Base-by-base conservation (phyloP, 2,329 filamentous ascomycete species). In the Fusarium sp. region DNA sequence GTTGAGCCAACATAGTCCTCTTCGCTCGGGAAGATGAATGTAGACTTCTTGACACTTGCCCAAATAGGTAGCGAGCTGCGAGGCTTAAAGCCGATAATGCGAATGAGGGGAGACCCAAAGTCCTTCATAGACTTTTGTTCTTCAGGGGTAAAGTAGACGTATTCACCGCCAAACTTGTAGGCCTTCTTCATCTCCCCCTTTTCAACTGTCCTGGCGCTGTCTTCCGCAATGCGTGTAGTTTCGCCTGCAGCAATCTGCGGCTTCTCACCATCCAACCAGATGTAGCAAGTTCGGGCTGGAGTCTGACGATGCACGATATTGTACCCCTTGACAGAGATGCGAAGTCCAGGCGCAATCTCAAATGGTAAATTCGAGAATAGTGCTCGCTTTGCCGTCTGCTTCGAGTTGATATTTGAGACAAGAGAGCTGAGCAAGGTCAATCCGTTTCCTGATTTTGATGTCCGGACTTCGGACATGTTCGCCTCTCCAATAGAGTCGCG, bases 91-190 rank as follows among this genome's bases (percentile, higher is more conserved):
- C 96, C 96, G 59, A 99, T 92, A 70, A 99, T 92, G 7, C 94
- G 90, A 59, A 99, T 92, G 14, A 93, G 85, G 0, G 93, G 93
- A 3, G 92, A 86, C 4, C 94, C 95, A 74, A 97, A 97, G 71
- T 93, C 84, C 66, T 90, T 90, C 62, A 99, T 85, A 21, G 87
- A 82, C 61, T 90, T 91, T 64, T 95, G 89, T 78, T 99, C 95
- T 34, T 98, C 94, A 1, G 90, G 87, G 0, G 90, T 90, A 78
- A 99, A 99, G 50, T 91, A 87, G 48, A 99, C 89, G 49, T 93
- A 93, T 71, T 97, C 93, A 41, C 93, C 94, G 14, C 95, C 96
- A 76, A 98, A 98, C 74, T 96, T 98, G 84, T 96, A 99, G 0
- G 95, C 96, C 79, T 96, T 98, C 63, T 92, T 92, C 21, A 97